Percentiles rank a stretch among this genome's conserved stretches.
Conservation (phyloP, 2,329 filamentous ascomycete genomes). For the Camptophora hylomeconis region DNA sequence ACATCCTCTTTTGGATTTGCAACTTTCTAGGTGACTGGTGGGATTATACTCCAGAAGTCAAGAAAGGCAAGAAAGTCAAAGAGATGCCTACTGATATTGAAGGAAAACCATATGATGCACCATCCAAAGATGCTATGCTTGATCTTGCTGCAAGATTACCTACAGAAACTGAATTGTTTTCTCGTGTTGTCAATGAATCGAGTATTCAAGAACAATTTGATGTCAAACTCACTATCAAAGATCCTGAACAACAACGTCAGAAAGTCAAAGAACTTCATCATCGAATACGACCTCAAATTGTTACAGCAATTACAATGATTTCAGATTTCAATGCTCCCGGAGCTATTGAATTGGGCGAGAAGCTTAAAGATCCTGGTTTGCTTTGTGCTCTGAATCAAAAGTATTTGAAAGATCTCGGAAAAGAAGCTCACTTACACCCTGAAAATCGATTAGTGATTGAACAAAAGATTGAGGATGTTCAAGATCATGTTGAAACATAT, state of each 20-base stretch:
- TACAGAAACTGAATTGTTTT: slow-evolving; percentile 11
- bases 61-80: slow-evolving; percentile 12
- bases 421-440: slow-evolving; percentile 8
- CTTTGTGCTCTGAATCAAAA: slow-evolving; percentile 34
- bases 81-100: slow-evolving; percentile 15
- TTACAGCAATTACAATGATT: slow-evolving; percentile 8
- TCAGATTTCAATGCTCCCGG: slow-evolving; percentile 15
- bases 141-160: slow-evolving; percentile 13
- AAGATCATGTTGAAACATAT: slow-evolving; percentile 30
- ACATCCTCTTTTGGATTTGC: slow-evolving; percentile 13
- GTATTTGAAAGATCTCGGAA: slow-evolving; percentile 12
- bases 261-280: slow-evolving; percentile 8
- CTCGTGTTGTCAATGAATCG: slow-evolving; percentile 11
- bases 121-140: slow-evolving; percentile 9
- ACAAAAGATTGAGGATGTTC: slow-evolving; percentile 22
- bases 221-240: slow-evolving; percentile 6
- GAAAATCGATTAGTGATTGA: slow-evolving; percentile 11
- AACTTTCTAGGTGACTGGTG: slow-evolving; percentile 21
- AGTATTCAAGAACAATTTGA: slow-evolving; percentile 9
- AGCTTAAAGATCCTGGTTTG: slow-evolving; percentile 49
- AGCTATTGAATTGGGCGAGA: slow-evolving; percentile 49
- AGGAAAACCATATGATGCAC: slow-evolving; percentile 14
- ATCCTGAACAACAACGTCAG: slow-evolving; percentile 9
- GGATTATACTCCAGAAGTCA: slow-evolving; percentile 15
- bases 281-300: slow-evolving; percentile 9